A percentile compares a stretch with the other conserved stretches of the same genome.
Conservation (phyloP, 108 stramenopile genomes). For the Nannochloropsis salina region DNA sequence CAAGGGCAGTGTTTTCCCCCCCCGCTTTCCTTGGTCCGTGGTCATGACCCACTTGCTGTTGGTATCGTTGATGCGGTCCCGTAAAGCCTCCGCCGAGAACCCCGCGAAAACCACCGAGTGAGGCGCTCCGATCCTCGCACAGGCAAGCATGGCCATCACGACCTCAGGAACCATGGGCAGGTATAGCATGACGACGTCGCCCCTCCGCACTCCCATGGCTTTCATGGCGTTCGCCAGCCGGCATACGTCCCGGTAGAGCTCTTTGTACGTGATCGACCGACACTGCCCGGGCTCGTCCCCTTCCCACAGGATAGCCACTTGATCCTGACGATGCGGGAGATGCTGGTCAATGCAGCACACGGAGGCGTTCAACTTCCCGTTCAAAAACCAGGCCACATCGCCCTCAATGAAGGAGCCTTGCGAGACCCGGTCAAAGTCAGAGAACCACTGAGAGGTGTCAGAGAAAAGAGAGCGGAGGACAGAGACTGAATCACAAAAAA, state of each 20-base stretch:
- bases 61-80: conserved; percentile 77
- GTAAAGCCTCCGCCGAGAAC: conserved; percentile 81
- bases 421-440: neutral
- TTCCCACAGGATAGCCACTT: conserved; percentile 75
- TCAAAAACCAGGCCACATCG: conserved; percentile 66
- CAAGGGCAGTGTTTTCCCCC: conserved; percentile 56
- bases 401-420: conserved; percentile 53
- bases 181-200: conserved; percentile 92
- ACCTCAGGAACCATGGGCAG: conserved; percentile 98
- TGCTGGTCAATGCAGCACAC: conserved; percentile 66
- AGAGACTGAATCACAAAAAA: neutral
- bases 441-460: neutral
- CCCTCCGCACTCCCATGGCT: conserved; percentile 61
- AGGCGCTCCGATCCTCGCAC: conserved; percentile 89
- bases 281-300: conserved; percentile 74
- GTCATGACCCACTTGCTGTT: conserved; percentile 74
- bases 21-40: conserved; percentile 71
- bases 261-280: conserved; percentile 64
- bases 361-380: conserved; percentile 64
- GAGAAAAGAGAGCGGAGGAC: neutral
- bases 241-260: conserved; percentile 65
- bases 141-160: conserved; percentile 93
- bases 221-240: conserved; percentile 83
- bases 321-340: conserved; percentile 55
- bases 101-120: conserved; percentile 98